Base-by-base conservation (phyloP, 164 flowering plant genomes). In the Magnolia changhungtana region DNA sequence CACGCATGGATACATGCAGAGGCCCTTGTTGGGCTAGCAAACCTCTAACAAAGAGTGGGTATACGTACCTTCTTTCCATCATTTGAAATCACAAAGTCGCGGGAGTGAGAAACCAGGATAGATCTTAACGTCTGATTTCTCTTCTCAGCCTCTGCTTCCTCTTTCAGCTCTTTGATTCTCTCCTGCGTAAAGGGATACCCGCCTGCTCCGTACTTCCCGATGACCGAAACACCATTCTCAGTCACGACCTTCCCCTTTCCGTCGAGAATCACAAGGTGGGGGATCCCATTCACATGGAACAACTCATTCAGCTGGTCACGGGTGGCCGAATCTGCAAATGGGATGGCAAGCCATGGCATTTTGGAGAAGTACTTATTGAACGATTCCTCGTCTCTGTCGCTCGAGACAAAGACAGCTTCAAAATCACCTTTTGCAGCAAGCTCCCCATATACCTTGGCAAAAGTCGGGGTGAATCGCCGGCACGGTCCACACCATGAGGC, bases 341-440 rank as follows among this genome's bases (percentile, higher is more conserved):
- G 98, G 66, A 93, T 71, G 0, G 92, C 93, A 58, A 91, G 88
- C 96, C 98, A 91, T 72, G 95, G 95, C 96, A 91, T 93, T 79
- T 85, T 78, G 27, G 89, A 86, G 82, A 90, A 91, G 79, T 89
- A 90, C 1, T 29, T 76, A 1, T 86, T 74, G 69, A 89, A 91
- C 0, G 90, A 73, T 19, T 88, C 88, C 63, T 86, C 88, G 71
- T 89, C 89, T 51, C 75, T 16, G 73, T 93, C 96, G 3, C 74
- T 83, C 1, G 93, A 84, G 64, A 89, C 31, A 50, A 89, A 93
- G 55, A 89, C 76, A 14, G 87, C 51, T 80, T 92, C 97, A 71
- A 92, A 86, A 50, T 86, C 86, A 23, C 88, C 88, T 50, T 82
- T 80, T 0, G 80, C 8, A 1, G 71, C 73, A 64, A 90, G 74